A percentile compares a stretch with the other conserved stretches of the same genome.
phyloP scores from a whole-genome alignment of 352 stramenopile genomes.

The Phytophthora rubi region DNA sequence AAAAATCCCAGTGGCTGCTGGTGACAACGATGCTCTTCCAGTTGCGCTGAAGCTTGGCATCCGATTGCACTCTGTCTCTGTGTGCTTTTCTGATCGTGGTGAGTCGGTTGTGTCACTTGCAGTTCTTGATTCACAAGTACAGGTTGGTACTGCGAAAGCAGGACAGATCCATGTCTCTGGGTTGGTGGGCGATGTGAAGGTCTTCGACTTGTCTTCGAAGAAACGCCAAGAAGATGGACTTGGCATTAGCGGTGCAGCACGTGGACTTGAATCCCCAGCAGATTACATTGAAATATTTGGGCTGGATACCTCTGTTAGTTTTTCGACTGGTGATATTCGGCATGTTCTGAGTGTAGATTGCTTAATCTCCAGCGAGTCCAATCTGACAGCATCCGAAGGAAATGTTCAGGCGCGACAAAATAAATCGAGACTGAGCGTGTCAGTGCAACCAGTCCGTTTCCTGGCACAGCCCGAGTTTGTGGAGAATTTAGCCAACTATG shows the following conservation, averaged over 20 bases:
- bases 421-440: constrained; percentile 51
- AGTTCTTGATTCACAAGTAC: constrained; percentile 57
- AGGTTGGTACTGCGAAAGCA: constrained; percentile 39
- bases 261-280: constrained; percentile 14
- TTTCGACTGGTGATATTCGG: constrained; percentile 20
- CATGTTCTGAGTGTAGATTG: constrained; percentile 59
- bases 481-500: constrained; percentile 62
- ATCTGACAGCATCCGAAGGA: constrained; percentile 1
- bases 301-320: constrained; percentile 38
- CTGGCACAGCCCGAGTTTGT: constrained; percentile 67
- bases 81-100: constrained; percentile 78
- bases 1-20: constrained; percentile 2
- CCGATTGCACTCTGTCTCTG: constrained; percentile 76
- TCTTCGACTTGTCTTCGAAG: constrained; percentile 72
- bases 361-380: constrained; percentile 36
- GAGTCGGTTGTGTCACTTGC: constrained; percentile 72
- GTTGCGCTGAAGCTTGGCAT: constrained; percentile 51
- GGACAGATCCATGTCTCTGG: constrained; percentile 49
- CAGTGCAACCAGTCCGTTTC: constrained; percentile 61
- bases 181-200: constrained; percentile 65
- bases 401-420: background rate
- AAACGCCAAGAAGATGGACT: constrained; percentile 36
- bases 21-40: constrained; percentile 8
- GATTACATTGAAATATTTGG: constrained; percentile 69
- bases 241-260: constrained; percentile 26